Base-by-base conservation (phyloP, 2,329 filamentous ascomycete species). In the Ascochyta rabiei region DNA sequence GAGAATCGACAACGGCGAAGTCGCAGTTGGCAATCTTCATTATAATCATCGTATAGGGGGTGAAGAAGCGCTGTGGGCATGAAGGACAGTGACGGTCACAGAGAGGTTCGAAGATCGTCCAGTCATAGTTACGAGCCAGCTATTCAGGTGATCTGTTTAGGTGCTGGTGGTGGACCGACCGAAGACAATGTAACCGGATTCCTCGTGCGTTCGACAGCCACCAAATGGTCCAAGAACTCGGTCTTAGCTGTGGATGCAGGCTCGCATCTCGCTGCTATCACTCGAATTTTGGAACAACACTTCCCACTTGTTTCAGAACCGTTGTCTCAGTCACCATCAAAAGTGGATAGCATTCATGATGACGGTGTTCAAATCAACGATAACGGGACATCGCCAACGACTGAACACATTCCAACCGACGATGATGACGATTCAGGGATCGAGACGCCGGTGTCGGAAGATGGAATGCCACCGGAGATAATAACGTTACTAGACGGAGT, bases 231-330 rank as follows among this genome's bases (percentile, higher is more conserved):
- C 43, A 89, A 87, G 66, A 88, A 89, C 39, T 97, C 92, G 0
- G 76, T 97, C 35, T 81, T 98, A 24, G 92, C 93, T n/a, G 89
- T 99, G 47, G 95, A 99, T 79, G 93, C 92, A 9, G 95, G 95
- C 42, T 91, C 93, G 28, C 90, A 97, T 73, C 84, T 99, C 35
- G 87, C 90, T 24, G 87, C 91, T 50, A 96, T 99, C 52, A 86
- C 86, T n/a, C 83, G 85, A 42, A 89, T 96, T 42, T 81, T 99
- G 23, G 82, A 91, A 59, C 67, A 75, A 26, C 75, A 83, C 57
- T 80, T 83, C 48, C 80, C 81, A 40, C 74, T 74, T 6, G 72
- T 80, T 13, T 71, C 74, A 18, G 58, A 65, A 5, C 56, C 61
- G 21, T 58, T 59, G 15, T 33, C 56, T 16, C 56, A 47, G 26